Evolutionary conservation across 108 stramenopile genomes (phyloP), one percentile per base, ranked within the genome.

Genomic region (Nitzschia putrida): DNA sequence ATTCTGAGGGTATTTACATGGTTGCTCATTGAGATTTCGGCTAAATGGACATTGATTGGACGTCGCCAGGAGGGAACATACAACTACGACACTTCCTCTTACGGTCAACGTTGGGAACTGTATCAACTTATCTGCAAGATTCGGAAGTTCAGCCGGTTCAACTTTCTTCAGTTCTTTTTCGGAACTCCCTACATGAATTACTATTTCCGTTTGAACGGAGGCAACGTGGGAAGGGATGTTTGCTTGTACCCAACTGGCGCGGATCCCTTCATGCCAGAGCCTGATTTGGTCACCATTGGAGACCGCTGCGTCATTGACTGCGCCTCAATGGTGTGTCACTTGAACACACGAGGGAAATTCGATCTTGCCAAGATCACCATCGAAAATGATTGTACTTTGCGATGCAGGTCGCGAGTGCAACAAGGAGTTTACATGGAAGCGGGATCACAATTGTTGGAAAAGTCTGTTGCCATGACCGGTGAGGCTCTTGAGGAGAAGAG

Each of bases 291-390:
- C 9, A 44, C 7, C 16, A 86, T 86, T 43, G 85, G 85, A 0
- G 76, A 81, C 54, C 53, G 79, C 23, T 40, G 61, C 22, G 80
- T 69, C 12, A 66, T 86, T 22, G 85, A 86, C 42, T 53, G 57
- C 40, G 82, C 83, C 0, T 72, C 77, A 7, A 64, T 86, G 11
- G 77, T 82, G 0, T 55, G 67, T 25, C 85, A 86, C 68, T 61
- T 86, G 70, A 86, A 86, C 69, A 86, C 85, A 0, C 68, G 80
- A 51, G 85, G 85, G 8, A 81, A 77, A 38, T 86, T 86, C 56
- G 69, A 70, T 41, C 64, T 83, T n/a, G 41, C 24, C n/a, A 57
- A 41, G 16, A 74, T 83, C 38, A 53, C 23, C 0, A 51, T 86
- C 26, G 82, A 67, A 8, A 25, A 68, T 34, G 25, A 81, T 24